Conservation (phyloP, 768 basidiomycete species). For the Chalciporus chontae region DNA sequence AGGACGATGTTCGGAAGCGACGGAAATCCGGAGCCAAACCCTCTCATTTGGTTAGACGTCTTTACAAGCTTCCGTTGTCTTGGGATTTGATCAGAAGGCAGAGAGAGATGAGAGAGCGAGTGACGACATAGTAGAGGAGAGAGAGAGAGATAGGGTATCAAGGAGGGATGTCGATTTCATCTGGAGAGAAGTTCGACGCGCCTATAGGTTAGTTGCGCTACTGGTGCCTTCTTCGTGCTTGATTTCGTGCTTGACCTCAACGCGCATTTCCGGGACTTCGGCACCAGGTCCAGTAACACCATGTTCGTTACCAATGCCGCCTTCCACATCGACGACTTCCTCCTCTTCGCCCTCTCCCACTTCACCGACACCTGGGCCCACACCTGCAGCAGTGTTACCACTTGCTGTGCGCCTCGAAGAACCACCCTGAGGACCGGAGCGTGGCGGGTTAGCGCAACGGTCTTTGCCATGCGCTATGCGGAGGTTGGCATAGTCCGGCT, state of each 20-base stretch:
- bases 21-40: constrained; percentile 42
- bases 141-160: constrained; percentile 24
- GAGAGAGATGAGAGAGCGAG: constrained; percentile 15
- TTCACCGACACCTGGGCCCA: constrained; percentile 11
- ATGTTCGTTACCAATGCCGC: constrained; percentile 26
- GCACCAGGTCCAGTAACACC: constrained; percentile 21
- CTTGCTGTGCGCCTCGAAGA: constrained; percentile 46
- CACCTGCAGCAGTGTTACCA: constrained; percentile 31
- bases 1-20: constrained; percentile 8
- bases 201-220: constrained; percentile 17
- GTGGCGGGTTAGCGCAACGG: constrained; percentile 89
- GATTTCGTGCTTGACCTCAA: constrained; percentile 36
- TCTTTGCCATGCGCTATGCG: constrained; percentile 96
- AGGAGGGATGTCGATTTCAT: constrained; percentile 28
- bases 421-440: constrained; percentile 75
- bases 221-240: constrained; percentile 26
- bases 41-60: constrained; percentile 35
- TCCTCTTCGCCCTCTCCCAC: constrained; percentile 22
- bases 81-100: constrained; percentile 23
- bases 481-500: constrained; percentile 84
- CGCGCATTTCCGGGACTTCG: constrained; percentile 41
- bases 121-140: constrained; percentile 25
- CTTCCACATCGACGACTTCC: constrained; percentile 16
- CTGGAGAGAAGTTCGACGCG: constrained; percentile 16
- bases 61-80: constrained; percentile 33